phyloP scores from a whole-genome alignment of 306 rosid species.

The Lotus japonicus region DNA sequence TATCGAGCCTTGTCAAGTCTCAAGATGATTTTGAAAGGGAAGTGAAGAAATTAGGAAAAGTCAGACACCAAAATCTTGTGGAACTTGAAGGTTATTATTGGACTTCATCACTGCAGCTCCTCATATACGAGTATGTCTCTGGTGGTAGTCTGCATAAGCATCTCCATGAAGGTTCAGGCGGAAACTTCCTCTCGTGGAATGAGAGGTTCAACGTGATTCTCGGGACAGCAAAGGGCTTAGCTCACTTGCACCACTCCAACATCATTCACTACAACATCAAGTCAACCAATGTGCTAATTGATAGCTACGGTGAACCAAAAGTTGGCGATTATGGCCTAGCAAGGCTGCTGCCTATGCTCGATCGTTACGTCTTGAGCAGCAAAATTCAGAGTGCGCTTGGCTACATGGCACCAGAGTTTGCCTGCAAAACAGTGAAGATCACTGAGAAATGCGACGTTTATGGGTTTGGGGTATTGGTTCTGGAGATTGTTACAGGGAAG shows the following conservation, averaged over 20 bases:
- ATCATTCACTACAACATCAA: constrained; percentile 92
- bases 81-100: constrained; percentile 97
- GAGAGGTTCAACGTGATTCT: constrained; percentile 86
- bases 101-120: constrained; percentile 96
- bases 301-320: constrained; percentile 76
- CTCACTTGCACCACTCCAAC: constrained; percentile 76
- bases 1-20: constrained; percentile 95
- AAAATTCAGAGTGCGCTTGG: constrained; percentile 98
- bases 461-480: constrained; percentile 80
- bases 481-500: constrained; percentile 91
- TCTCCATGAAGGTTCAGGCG: constrained; percentile 84
- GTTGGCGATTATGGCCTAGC: constrained; percentile 94
- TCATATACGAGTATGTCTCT: constrained; percentile 73
- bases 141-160: constrained; percentile 90
- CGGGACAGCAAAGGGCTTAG: constrained; percentile 88
- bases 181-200: constrained; percentile 84
- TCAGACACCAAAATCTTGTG: constrained; percentile 80
- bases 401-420: constrained; percentile 98
- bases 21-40: constrained; percentile 95
- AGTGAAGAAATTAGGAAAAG: constrained; percentile 88
- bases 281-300: constrained; percentile 86
- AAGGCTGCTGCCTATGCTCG: constrained; percentile 91
- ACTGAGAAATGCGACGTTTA: constrained; percentile 94
- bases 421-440: constrained; percentile 90
- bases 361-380: constrained; percentile 90